Evolutionary conservation across 331 rosid species (phyloP).

Genomic region (Quercus tomentella): DNA sequence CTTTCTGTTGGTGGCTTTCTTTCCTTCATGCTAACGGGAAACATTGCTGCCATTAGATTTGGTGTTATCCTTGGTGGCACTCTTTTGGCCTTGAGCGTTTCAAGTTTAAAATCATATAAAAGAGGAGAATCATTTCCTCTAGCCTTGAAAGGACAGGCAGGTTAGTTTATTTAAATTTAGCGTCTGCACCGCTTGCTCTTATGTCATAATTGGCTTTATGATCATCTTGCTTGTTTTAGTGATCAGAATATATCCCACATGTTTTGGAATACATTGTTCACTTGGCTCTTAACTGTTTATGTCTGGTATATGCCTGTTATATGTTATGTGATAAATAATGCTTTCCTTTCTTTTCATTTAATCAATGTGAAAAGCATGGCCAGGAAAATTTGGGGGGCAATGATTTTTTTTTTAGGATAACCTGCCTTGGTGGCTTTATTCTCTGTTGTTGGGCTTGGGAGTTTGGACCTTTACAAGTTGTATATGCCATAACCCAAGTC

Average conservation of each 20-base stretch:
- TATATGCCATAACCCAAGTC: not conserved
- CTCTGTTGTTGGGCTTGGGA: not conserved
- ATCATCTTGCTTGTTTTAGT: not conserved
- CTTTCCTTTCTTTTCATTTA: not conserved
- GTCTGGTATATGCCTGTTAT: not conserved
- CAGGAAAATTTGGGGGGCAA: not conserved
- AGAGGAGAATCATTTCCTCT: constrained; percentile 53
- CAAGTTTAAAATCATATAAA: constrained; percentile 62
- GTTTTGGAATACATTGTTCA: not conserved
- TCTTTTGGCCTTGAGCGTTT: constrained; percentile 68
- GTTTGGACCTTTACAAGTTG: not conserved
- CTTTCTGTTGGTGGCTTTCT: constrained; percentile 91
- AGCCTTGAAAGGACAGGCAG: constrained; percentile 82
- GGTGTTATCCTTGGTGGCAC: constrained; percentile 85
- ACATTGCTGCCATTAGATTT: constrained; percentile 71
- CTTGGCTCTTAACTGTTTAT: not conserved
- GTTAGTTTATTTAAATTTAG: constrained; percentile 32
- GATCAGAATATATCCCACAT: not conserved
- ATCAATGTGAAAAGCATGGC: not conserved
- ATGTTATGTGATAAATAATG: not conserved
- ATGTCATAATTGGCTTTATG: not conserved
- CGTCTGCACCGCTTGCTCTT: not conserved
- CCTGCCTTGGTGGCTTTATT: not conserved
- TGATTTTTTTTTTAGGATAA: not conserved
- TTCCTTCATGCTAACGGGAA: constrained; percentile 85